Evolutionary conservation across 192 early-diverging fungal genomes (phyloP).

Genomic region (Endogone sp.): DNA sequence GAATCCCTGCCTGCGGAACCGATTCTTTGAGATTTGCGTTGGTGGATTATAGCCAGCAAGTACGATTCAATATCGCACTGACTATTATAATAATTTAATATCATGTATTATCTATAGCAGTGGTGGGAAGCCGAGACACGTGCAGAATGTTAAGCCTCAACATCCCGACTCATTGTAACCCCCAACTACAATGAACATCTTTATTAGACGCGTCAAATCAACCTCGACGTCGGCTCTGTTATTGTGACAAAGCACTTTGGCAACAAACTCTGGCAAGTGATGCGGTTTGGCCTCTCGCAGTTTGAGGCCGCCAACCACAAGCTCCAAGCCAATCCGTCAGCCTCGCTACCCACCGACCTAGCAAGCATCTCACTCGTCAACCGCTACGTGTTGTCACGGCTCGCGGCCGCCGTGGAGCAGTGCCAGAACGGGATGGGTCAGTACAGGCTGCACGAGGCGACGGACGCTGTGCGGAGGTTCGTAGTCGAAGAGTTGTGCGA

Average conservation of each 20-base stretch:
- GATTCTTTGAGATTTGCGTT: slow-evolving; percentile 79
- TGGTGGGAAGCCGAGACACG: too few relatives aligned
- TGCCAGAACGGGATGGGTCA: slow-evolving; percentile 65
- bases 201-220: slow-evolving; percentile 87
- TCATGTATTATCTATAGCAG: too few relatives aligned
- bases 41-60: slow-evolving; percentile 62
- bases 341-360: slow-evolving; percentile 27
- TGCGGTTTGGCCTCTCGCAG: slow-evolving; percentile 63
- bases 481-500: slow-evolving; percentile 94
- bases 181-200: too few relatives aligned
- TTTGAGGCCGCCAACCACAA: slow-evolving; percentile 40
- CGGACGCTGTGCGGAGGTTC: slow-evolving; percentile 80
- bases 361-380: slow-evolving; percentile 64
- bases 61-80: not conserved
- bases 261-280: slow-evolving; percentile 97
- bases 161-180: too few relatives aligned
- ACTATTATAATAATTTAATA: too few relatives aligned
- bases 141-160: too few relatives aligned
- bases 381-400: slow-evolving; percentile 78
- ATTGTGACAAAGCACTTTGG: slow-evolving; percentile 85
- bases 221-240: slow-evolving; percentile 85
- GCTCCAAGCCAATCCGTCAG: slow-evolving; percentile 23
- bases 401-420: slow-evolving; percentile 64
- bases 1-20: slow-evolving; percentile 88
- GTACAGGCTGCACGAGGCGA: slow-evolving; percentile 72